These are phyloP conservation scores for Cutaneotrichosporon spelunceum DNA, from an alignment of 1,284 basidiomycete genomes.

Conservation along the genomic window DNA sequence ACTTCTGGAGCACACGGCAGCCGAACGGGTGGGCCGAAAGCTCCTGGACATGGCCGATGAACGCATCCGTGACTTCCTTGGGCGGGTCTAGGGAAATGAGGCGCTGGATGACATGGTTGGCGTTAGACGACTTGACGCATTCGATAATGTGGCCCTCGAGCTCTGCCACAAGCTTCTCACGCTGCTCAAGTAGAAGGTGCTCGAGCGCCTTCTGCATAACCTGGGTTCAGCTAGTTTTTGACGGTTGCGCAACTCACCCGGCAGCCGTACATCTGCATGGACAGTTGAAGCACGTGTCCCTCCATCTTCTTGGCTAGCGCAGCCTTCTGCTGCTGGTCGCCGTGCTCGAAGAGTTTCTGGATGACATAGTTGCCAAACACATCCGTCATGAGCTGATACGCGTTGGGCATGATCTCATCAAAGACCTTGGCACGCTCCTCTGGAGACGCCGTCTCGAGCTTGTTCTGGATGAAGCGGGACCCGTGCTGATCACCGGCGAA, in stretches of 20 bases:
- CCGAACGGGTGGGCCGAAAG: slow-evolving; percentile 89
- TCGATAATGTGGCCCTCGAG: slow-evolving; percentile 76
- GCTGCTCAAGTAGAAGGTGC: slow-evolving; percentile 71
- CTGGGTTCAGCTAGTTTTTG: slow-evolving; percentile 16
- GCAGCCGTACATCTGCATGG: slow-evolving; percentile 94
- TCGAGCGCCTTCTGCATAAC: slow-evolving; percentile 71
- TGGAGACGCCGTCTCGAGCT: slow-evolving; percentile 68
- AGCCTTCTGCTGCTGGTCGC: slow-evolving; percentile 70
- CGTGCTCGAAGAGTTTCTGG: slow-evolving; percentile 92
- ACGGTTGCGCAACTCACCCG: slow-evolving; percentile 31
- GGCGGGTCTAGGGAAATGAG: slow-evolving; percentile 76
- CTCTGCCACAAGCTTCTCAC: slow-evolving; percentile 70
- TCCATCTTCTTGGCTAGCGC: slow-evolving; percentile 73
- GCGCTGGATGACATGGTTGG: slow-evolving; percentile 76
- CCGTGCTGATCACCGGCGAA: slow-evolving; percentile 94
- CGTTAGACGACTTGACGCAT: slow-evolving; percentile 89
- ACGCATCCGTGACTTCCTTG: slow-evolving; percentile 69
- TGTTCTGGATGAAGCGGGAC: slow-evolving; percentile 84
- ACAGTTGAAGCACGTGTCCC: slow-evolving; percentile 71
- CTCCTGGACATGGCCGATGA: slow-evolving; percentile 77
- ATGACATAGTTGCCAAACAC: slow-evolving; percentile 98
- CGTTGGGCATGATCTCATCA: slow-evolving; percentile 81
- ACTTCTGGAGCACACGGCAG: slow-evolving; percentile 90
- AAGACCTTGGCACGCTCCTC: slow-evolving; percentile 82
- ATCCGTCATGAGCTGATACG: slow-evolving; percentile 79